Evolutionary conservation across 306 rosid species (phyloP).

Genomic region (Vigna unguiculata): DNA sequence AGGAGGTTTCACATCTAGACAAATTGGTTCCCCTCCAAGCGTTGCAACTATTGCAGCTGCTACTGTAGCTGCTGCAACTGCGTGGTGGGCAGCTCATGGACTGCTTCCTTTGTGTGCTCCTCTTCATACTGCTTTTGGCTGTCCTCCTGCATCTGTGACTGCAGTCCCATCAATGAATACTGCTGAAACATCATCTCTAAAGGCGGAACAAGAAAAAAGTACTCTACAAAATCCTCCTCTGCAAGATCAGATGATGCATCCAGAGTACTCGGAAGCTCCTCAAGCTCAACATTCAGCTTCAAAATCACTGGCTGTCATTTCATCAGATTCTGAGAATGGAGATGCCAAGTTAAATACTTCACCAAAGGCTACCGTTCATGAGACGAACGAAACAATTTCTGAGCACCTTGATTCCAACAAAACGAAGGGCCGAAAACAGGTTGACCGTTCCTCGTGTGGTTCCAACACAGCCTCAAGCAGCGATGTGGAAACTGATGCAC

Average conservation of each 20-base stretch:
- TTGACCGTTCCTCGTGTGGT: slow-evolving; percentile 97
- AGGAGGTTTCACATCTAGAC: slow-evolving; percentile 63
- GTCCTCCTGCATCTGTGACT: slow-evolving; percentile 58
- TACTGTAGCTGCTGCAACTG: slow-evolving; percentile 93
- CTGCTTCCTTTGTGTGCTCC: slow-evolving; percentile 87
- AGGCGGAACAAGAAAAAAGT: slow-evolving; percentile 55
- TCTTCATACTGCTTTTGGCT: slow-evolving; percentile 65
- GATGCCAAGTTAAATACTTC: slow-evolving; percentile 59
- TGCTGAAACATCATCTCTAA: slow-evolving; percentile 52
- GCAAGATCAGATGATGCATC: slow-evolving; percentile 60
- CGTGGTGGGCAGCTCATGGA: slow-evolving; percentile 99
- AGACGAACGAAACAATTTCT: slow-evolving; percentile 51
- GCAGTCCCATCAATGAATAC: slow-evolving; percentile 58
- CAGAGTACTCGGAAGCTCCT: slow-evolving; percentile 60
- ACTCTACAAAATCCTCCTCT: slow-evolving; percentile 56
- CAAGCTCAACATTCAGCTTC: slow-evolving; percentile 64
- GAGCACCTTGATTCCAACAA: slow-evolving; percentile 70
- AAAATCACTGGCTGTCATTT: slow-evolving; percentile 57
- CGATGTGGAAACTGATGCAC: slow-evolving; percentile 81
- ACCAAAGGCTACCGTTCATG: slow-evolving; percentile 57
- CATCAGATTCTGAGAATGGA: slow-evolving; percentile 68
- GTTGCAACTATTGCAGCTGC: slow-evolving; percentile 85
- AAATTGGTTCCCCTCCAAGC: slow-evolving; percentile 70
- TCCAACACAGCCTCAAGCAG: slow-evolving; percentile 93
- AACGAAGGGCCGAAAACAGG: slow-evolving; percentile 61